Evolutionary conservation across 148 eudicot species (phyloP), one percentile per base, ranked within the genome.

Genomic region (Oxyria digyna): DNA sequence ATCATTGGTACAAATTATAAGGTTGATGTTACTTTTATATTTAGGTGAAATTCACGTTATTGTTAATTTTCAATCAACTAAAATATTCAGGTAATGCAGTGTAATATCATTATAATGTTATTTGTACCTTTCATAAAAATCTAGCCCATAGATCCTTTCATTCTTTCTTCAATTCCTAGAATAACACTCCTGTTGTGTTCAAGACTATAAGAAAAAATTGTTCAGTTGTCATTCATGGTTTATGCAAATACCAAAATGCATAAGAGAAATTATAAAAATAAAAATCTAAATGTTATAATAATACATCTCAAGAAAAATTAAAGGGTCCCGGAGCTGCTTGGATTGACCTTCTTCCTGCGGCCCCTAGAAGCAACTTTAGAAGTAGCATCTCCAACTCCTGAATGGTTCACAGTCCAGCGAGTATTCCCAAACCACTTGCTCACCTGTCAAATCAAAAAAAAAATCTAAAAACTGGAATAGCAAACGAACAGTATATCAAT

Each of bases 361-460:
- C 65, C 37, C 18, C 37, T 29, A 1, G 65, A 15, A 59, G 65
- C 4, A 59, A 29, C 65, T 13, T 10, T 31, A 15, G 65, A 59
- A 26, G 65, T 59, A 15, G 65, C 35, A 14, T 27, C 37, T 23
- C 31, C 62, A 54, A 0, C 31, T 29, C 37, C 1, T 59, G 65
- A 15, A 59, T 59, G 65, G 75, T 83, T 78, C 70, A 73, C 81
- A 72, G 87, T 85, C 92, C 93, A 87, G 21, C 99, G 91, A 41
- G 99, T 86, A 85, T 88, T 84, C 52, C 73, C 88, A 72, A 94
- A 94, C 97, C 99, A 94, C 81, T 88, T 94, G 69, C 69, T 74
- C 11, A 89, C 86, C 96, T 89, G 80, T 54, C 62, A 12, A 72
- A 71, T 24, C 3, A 71, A 73, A 43, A 29, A 14, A 17, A 70